Conservation (phyloP, 1,284 basidiomycete species). For the Melampsora americana region DNA sequence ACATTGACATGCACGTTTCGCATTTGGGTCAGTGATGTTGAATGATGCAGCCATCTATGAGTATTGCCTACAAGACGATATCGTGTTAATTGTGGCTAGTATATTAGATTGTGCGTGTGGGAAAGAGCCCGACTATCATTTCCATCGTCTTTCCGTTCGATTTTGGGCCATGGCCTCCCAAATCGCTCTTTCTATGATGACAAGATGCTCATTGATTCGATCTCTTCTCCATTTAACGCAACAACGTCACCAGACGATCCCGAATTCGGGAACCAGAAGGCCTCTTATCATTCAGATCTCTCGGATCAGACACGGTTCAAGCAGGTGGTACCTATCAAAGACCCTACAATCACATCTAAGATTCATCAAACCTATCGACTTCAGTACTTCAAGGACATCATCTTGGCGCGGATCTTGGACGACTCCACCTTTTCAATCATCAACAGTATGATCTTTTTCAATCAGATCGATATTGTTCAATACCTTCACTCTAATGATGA, state of each 20-base stretch:
- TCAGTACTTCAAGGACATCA: constrained; percentile 95
- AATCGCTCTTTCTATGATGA: constrained; percentile 18
- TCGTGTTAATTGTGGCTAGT: constrained; percentile 87
- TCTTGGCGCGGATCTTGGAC: constrained; percentile 87
- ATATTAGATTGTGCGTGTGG: constrained; percentile 85
- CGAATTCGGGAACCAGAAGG: constrained; percentile 90
- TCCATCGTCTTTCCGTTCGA: constrained; percentile 32
- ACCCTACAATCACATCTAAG: constrained; percentile 71
- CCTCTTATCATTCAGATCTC: constrained; percentile 91
- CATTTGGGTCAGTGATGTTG: constrained; percentile 68
- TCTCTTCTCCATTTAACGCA: constrained; percentile 2
- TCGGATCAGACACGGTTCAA: constrained; percentile 75
- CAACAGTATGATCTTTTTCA: constrained; percentile 96
- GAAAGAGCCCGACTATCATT: background rate
- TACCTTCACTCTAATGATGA: constrained; percentile 75
- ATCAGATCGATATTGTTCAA: constrained; percentile 95
- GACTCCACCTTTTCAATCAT: constrained; percentile 96
- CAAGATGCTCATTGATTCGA: background rate
- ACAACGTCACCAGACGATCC: constrained; percentile 71
- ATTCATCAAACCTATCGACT: constrained; percentile 95
- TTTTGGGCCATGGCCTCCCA: constrained; percentile 39
- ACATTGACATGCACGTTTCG: background rate
- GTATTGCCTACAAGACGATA: constrained; percentile 86
- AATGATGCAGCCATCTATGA: constrained; percentile 95
- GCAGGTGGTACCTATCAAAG: constrained; percentile 76